Conservation (phyloP, 495 filamentous ascomycete species). For the Aspergillus panamensis region DNA sequence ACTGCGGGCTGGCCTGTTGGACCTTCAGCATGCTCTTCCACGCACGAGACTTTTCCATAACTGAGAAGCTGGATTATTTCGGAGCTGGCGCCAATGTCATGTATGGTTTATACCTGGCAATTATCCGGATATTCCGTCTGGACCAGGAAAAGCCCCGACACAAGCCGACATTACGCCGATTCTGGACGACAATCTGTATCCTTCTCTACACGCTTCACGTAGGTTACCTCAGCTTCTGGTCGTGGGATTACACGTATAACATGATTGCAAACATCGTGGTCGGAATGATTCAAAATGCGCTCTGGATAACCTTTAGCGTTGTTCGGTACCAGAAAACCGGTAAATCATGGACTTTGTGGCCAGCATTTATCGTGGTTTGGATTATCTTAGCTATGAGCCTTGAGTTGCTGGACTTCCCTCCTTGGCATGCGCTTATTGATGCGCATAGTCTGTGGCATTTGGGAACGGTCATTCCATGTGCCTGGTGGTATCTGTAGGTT, state of each 20-base stretch:
- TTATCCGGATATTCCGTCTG: constrained; percentile 76
- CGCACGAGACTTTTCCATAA: constrained; percentile 75
- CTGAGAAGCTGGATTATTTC: constrained; percentile 95
- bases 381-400: constrained; percentile 90
- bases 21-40: constrained; percentile 87
- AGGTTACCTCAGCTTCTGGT: constrained; percentile 75
- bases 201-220: constrained; percentile 73
- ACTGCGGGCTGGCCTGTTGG: constrained; percentile 81
- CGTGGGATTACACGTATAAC: constrained; percentile 96
- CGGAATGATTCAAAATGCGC: constrained; percentile 72
- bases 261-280: constrained; percentile 90
- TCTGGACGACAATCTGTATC: constrained; percentile 73
- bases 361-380: constrained; percentile 90
- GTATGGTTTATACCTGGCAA: constrained; percentile 83
- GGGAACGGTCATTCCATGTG: constrained; percentile 81
- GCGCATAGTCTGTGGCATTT: constrained; percentile 96
- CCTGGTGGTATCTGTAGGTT: constrained; percentile 94
- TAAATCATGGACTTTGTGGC: constrained; percentile 81
- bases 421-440: constrained; percentile 76
- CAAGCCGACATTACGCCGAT: constrained; percentile 57
- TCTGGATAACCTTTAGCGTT: constrained; percentile 86
- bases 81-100: constrained; percentile 87
- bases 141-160: constrained; percentile 56
- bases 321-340: constrained; percentile 63
- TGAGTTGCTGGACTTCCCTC: constrained; percentile 91